Evolutionary conservation across 2,329 filamentous ascomycete species (phyloP), one percentile per base, ranked within the genome.

Genomic region (Botryotinia calthae): DNA sequence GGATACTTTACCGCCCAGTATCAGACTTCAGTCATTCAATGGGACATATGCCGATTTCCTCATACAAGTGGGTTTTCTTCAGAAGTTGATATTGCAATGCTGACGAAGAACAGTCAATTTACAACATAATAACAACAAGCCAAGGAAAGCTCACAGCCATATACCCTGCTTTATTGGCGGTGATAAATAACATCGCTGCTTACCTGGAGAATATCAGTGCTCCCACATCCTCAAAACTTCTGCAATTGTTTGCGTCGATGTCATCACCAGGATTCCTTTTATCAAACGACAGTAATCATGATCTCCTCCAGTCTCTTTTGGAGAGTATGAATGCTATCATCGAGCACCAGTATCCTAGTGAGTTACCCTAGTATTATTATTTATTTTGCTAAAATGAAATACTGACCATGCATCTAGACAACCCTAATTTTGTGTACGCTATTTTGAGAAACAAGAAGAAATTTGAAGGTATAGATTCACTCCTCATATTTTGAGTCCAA

Each of bases 21-120:
- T 99, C 78, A 88, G 93, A 74, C 90, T 99, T 75, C 86, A 89
- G 20, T 92, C 92, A 20, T 99, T 99, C 82, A 89, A 88, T 76
- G 96, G 96, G 48, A 93, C 92, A 25, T 98, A 98, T 82, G 94
- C 93, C 34, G 96, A 99, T 82, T 98, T 96, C 80, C 85, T 99
- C 70, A 92, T 99, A 74, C 95, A 95, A 79, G 93, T 93, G 84
- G 83, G 90, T 81, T 51, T n/a, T 44, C 10, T 42, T 37, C n/a
- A 3, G 66, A n/a, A n/a, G 20, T 42, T 42, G 34, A 25, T 48
- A 62, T 56, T 58, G 65, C n/a, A 48, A 51, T 70, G 71, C 80
- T 81, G 75, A 82, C 61, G 37, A n/a, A 71, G 40, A 18, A 37
- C 48, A 95, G 90, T 97, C 95, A 10, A 95, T 98, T 74, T 97